Percentiles rank a stretch among this genome's conserved stretches.
These are phyloP conservation scores for Drechslerella coelobrocha DNA, from an alignment of 2,329 filamentous ascomycete species.

Conservation along the genomic window DNA sequence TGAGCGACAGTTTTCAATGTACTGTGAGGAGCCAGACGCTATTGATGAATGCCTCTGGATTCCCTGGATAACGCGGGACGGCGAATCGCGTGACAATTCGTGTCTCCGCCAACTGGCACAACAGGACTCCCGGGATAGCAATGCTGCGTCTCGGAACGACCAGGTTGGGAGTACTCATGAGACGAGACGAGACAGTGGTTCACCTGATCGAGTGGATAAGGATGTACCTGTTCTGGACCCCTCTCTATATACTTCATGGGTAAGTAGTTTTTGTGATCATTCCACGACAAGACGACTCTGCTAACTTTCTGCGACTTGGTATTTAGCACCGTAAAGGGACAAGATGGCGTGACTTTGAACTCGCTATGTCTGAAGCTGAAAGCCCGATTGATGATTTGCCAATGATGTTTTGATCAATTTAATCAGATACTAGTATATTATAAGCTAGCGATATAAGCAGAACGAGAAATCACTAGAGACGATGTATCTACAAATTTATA, in stretches of 20 bases:
- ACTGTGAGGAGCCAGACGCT: conserved; percentile 25
- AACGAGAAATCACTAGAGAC: too few species aligned
- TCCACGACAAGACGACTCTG: neutral
- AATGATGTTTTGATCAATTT: too few species aligned
- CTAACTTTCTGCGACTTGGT: neutral
- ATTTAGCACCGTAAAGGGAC: conserved; percentile 25
- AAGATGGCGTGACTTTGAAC: conserved; percentile 19
- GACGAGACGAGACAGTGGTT: neutral
- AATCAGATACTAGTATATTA: too few species aligned
- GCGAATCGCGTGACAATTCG: neutral
- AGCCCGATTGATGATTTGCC: neutral
- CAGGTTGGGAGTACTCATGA: neutral
- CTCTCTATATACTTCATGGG: neutral
- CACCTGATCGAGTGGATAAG: neutral
- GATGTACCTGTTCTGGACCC: neutral
- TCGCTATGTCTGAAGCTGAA: conserved; percentile 8
- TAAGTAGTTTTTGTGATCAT: neutral
- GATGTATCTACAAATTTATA: too few species aligned
- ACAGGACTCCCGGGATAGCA: neutral
- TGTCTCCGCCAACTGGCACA: neutral
- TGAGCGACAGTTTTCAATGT: conserved; percentile 21
- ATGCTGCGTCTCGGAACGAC: neutral
- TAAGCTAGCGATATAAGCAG: too few species aligned
- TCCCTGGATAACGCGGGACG: conserved; percentile 12
- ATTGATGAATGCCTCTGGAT: conserved; percentile 14